Base-by-base conservation (phyloP, 257 asterid genomes). In the Capsicum baccatum region DNA sequence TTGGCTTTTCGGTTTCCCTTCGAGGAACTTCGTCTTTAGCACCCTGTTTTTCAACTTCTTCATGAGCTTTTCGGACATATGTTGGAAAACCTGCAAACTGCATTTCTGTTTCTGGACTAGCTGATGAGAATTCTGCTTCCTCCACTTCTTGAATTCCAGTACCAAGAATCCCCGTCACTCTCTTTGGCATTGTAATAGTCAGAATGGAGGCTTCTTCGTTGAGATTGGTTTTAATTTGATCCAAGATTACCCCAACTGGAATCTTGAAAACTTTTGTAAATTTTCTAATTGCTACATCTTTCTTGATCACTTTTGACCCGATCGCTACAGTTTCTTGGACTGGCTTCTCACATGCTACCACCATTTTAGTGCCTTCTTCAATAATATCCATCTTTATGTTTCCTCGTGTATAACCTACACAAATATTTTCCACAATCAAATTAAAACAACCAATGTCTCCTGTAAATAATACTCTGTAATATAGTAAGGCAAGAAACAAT, bases 171-270 rank as follows among this genome's bases (percentile, higher is more conserved):
- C 97, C 98, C 85, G 86, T 88, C 33, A 80, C 89, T 80, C 84
- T 90, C 89, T 96, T 95, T 3, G 97, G 98, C 94, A 96, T 94
- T 57, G 92, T 89, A 71, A 96, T 87, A 8, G 90, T 92, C 50
- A 96, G 76, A 44, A 82, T 68, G 5, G 93, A 93, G 73, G 91
- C 92, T 66, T 91, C 92, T n/a, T 92, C 94, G 14, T 91, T 86
- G 63, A 89, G 93, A 35, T 13, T 87, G 10, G 92, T 97, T 76
- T 68, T 79, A 78, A 94, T 93, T 89, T 89, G 81, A 88, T 96
- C 98, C 85, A 94, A 56, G 83, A 89, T 86, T 83, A 93, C 95
- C 52, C 92, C 95, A 35, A 83, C 88, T 21, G 99, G 99, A 79
- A 96, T 94, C 89, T 81, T 91, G 86, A 92, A 93, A 62, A 88